Base-by-base conservation (phyloP, 495 filamentous ascomycete species). In the Lophiotrema nucula region DNA sequence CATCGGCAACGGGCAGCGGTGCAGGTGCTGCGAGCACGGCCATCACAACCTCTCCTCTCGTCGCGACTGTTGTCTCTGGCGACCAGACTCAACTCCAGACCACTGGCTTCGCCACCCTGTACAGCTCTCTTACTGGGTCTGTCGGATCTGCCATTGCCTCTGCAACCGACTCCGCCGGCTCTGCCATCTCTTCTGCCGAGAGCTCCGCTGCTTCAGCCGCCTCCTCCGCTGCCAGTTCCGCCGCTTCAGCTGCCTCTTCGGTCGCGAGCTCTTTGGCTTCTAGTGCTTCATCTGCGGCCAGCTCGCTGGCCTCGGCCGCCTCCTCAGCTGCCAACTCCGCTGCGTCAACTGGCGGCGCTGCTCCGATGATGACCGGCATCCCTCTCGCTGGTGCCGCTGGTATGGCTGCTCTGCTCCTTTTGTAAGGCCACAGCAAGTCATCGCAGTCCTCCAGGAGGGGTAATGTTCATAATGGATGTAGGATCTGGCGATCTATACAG, bases 61-160 rank as follows among this genome's bases (percentile, higher is more conserved):
- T 66, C 46, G 67, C 48, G 4, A 60, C 69, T 43, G 43, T 66
- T 56, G 62, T 56, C 16, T 54, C 66, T 15, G 59, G 38, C 47
- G 66, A 55, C 55, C 58, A 45, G 24, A 63, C 59, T 22, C 38
- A 52, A 25, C 50, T 51, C 24, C 57, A 56, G 47, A 69, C 67
- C 12, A 70, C 65, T 26, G 70, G 70, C 41, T 63, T 53, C 33
- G 64, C 64, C 49, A 72, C 70, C 44, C 47, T 70, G 64, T 70
- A 53, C 60, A 67, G 45, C 56, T 47, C 45, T 47, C 58, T 15
- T 25, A 41, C 58, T 50, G 52, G n/a, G 25, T 52, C 65, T 35
- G 38, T 42, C 33, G 54, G 27, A 1, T 61, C 54, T 48, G 10
- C 39, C 39, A 8, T 12, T 18, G 8, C 39, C 39, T 43, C 39